A percentile compares a stretch with the other conserved stretches of the same genome.
Conservation (phyloP, 129 eudicot species). For the Flaveria sonorensis region DNA sequence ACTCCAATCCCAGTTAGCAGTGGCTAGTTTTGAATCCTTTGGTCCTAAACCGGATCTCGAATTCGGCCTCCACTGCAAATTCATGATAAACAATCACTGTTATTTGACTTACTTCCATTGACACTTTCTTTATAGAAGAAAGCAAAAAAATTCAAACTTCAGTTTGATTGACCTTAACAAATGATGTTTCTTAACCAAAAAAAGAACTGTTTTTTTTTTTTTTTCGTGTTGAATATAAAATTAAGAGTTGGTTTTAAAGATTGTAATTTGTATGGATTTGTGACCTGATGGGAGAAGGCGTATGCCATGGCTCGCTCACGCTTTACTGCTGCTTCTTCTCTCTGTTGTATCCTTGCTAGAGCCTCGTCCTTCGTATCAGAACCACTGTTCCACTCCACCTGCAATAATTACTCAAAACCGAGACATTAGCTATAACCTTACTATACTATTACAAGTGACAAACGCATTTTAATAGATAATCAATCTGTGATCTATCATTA, state of each 20-base stretch:
- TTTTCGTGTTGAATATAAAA: not conserved
- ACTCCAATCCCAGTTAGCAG: constrained; percentile 96
- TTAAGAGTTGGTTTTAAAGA: not conserved
- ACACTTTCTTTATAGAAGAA: too few relatives aligned
- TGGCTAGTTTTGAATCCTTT: constrained; percentile 48
- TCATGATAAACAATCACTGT: not conserved
- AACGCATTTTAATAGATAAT: not conserved
- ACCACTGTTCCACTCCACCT: constrained; percentile 90
- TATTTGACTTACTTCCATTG: not conserved
- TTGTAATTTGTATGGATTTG: not conserved
- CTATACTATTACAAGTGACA: not conserved
- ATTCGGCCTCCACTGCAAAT: constrained; percentile 89
- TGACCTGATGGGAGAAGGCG: constrained; percentile 91
- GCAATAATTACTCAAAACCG: constrained; percentile 13
- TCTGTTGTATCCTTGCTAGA: constrained; percentile 67
- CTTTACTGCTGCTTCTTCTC: constrained; percentile 91
- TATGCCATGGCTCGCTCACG: constrained; percentile 97
- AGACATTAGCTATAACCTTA: not conserved
- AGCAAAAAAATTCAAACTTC: too few relatives aligned
- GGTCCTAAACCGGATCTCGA: constrained; percentile 47
- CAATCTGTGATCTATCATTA: not conserved
- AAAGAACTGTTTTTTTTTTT: not conserved
- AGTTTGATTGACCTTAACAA: not conserved
- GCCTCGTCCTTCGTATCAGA: constrained; percentile 68
- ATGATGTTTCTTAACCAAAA: not conserved